Evolutionary conservation across 2,329 filamentous ascomycete genomes (phyloP).

Genomic region (Sarocladium kiliense): DNA sequence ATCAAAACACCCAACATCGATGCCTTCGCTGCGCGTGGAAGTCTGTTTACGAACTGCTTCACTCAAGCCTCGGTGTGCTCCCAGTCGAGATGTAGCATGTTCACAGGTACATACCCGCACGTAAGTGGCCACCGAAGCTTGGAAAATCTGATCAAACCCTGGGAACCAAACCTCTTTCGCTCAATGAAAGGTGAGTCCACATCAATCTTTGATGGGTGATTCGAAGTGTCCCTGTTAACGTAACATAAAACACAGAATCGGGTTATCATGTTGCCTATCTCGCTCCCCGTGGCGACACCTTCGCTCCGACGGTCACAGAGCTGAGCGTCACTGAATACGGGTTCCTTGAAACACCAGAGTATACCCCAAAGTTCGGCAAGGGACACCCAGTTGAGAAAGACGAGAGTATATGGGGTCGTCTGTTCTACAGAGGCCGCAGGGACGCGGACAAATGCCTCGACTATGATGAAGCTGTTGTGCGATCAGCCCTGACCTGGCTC

Average conservation of each 20-base stretch:
- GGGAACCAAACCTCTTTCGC: conserved; percentile 42
- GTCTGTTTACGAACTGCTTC: conserved; percentile 40
- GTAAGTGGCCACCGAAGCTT: conserved; percentile 39
- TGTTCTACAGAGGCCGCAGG: conserved; percentile 37
- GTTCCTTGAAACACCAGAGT: conserved; percentile 33
- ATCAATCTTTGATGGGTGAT: background rate
- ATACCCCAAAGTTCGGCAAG: conserved; percentile 24
- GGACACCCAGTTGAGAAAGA: conserved; percentile 15
- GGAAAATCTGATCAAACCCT: conserved; percentile 42
- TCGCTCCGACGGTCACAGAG: conserved; percentile 37
- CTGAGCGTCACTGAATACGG: conserved; percentile 39
- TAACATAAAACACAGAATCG: conserved; percentile 18
- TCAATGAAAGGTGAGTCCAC: conserved; percentile 23
- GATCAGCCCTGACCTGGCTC: conserved; percentile 36
- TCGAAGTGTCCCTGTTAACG: background rate
- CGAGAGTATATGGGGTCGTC: conserved; percentile 31
- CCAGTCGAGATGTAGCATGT: conserved; percentile 41
- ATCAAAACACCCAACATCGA: conserved; percentile 37
- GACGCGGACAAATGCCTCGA: conserved; percentile 31
- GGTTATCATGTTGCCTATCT: conserved; percentile 44
- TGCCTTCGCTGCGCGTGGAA: conserved; percentile 30
- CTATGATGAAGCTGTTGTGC: conserved; percentile 38
- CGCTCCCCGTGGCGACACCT: conserved; percentile 35
- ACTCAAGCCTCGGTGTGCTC: conserved; percentile 40
- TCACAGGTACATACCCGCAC: conserved; percentile 40